A percentile compares a stretch with the other conserved stretches of the same genome.
phyloP scores from a whole-genome alignment of 345 rosid species.

The Populus alba region DNA sequence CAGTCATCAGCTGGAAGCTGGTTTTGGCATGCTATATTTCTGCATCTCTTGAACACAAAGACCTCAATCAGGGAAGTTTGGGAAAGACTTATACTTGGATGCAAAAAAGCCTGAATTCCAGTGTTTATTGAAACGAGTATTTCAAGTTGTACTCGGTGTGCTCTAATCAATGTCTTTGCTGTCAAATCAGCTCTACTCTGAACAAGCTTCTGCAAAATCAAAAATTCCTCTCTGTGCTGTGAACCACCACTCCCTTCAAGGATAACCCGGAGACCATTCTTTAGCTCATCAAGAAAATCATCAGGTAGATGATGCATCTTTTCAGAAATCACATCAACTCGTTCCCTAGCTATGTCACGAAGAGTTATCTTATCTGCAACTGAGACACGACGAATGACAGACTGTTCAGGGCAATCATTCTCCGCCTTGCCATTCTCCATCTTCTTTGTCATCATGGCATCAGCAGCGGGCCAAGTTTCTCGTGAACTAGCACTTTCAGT shows the following conservation, averaged over 20 bases:
- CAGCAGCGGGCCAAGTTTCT: constrained; percentile 90
- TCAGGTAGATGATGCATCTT: constrained; percentile 74
- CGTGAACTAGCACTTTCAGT: constrained; percentile 95
- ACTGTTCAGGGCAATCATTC: constrained; percentile 62
- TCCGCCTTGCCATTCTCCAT: constrained; percentile 66
- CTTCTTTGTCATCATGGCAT: constrained; percentile 57
- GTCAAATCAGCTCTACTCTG: constrained; percentile 80
- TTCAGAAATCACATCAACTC: constrained; percentile 70
- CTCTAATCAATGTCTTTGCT: constrained; percentile 69
- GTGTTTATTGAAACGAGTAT: constrained; percentile 87
- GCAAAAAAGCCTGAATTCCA: constrained; percentile 89
- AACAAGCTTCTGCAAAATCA: constrained; percentile 71
- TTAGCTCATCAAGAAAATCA: constrained; percentile 75
- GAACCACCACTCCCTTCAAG: constrained; percentile 86
- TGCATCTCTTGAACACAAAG: constrained; percentile 84
- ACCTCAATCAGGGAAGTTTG: constrained; percentile 82
- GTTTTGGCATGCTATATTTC: constrained; percentile 84
- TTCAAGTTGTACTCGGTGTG: constrained; percentile 81
- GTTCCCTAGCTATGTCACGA: constrained; percentile 81
- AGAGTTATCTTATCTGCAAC: constrained; percentile 71
- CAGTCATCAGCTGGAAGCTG: constrained; percentile 94
- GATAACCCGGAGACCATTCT: constrained; percentile 63
- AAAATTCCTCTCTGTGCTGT: constrained; percentile 75
- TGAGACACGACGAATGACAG: constrained; percentile 60
- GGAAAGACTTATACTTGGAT: constrained; percentile 78